Percentiles rank a stretch among this genome's conserved stretches.
Conservation (phyloP, 768 basidiomycete species). For the Lactifluus pinguis region DNA sequence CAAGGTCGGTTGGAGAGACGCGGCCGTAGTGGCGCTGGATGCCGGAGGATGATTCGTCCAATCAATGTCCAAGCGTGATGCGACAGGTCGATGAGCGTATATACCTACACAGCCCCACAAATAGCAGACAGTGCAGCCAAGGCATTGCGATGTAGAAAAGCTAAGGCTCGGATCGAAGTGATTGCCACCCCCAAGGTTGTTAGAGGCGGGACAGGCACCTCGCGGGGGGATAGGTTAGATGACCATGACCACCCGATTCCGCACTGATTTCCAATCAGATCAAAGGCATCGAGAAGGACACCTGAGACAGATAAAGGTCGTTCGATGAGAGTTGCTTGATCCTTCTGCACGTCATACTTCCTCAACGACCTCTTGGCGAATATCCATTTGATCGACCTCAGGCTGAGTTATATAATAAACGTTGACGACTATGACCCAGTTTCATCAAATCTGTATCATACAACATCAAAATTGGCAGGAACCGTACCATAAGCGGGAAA, state of each 20-base stretch:
- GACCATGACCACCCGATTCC: constrained; percentile 17
- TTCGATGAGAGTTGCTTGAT: background rate
- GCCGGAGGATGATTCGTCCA: constrained; percentile 31
- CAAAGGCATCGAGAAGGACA: constrained; percentile 11
- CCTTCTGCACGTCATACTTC: background rate
- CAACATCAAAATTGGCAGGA: background rate
- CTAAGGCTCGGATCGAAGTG: background rate
- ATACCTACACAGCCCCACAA: constrained; percentile 6
- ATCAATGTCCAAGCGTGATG: constrained; percentile 21
- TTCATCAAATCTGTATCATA: background rate
- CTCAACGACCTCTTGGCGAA: background rate
- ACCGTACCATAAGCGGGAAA: background rate
- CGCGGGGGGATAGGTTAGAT: background rate
- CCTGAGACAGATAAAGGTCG: background rate
- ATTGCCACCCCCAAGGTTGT: background rate
- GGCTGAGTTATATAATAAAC: background rate
- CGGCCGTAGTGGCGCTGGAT: constrained; percentile 32
- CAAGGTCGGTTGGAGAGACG: constrained; percentile 29
- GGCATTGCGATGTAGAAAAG: background rate
- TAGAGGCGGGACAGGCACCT: background rate
- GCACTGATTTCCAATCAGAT: constrained; percentile 9
- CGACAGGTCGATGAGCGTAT: constrained; percentile 20
- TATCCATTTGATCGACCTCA: constrained; percentile 10
- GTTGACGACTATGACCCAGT: background rate
- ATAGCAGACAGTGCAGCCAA: background rate